phyloP scores from a whole-genome alignment of 768 basidiomycete genomes.

The Tubosaeta sp. region DNA sequence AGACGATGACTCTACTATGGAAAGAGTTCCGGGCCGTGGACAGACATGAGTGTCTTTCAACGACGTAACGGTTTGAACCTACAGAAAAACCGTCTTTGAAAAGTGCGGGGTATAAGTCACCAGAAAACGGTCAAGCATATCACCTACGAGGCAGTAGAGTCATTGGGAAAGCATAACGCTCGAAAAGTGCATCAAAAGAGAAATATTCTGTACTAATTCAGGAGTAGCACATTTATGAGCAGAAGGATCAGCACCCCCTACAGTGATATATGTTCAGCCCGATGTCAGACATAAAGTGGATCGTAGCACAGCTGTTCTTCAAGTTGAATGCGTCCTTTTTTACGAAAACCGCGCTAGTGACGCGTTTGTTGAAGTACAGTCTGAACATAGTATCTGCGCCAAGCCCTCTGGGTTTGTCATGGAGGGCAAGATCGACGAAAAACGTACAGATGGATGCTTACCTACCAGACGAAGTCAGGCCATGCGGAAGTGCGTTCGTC shows the following conservation, averaged over 20 bases:
- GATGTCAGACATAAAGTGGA: too few species aligned
- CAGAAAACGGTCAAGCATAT: conserved; percentile 59
- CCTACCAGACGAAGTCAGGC: too few species aligned
- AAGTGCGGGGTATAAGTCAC: conserved; percentile 86
- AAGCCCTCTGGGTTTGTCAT: too few species aligned
- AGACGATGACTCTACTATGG: conserved; percentile 99
- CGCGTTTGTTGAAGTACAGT: too few species aligned
- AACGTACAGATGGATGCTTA: too few species aligned
- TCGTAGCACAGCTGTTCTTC: too few species aligned
- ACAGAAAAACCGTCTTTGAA: conserved; percentile 87
- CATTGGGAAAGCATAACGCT: conserved; percentile 25
- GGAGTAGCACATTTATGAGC: background rate
- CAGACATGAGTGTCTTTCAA: conserved; percentile 9
- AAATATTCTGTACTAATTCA: conserved; percentile 63
- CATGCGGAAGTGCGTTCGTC: too few species aligned
- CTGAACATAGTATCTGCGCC: too few species aligned
- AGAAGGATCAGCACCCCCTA: conserved; percentile 67
- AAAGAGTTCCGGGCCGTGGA: conserved; percentile 80
- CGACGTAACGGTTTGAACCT: conserved; percentile 20
- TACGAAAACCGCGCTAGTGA: too few species aligned
- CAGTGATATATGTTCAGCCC: conserved; percentile 4
- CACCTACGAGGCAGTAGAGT: background rate
- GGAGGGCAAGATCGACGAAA: too few species aligned
- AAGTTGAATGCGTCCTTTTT: too few species aligned
- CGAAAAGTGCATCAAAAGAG: conserved; percentile 84